A percentile compares a stretch with the other conserved stretches of the same genome.
phyloP scores from a whole-genome alignment of 768 basidiomycete species.

The Tephrocybe rancida region DNA sequence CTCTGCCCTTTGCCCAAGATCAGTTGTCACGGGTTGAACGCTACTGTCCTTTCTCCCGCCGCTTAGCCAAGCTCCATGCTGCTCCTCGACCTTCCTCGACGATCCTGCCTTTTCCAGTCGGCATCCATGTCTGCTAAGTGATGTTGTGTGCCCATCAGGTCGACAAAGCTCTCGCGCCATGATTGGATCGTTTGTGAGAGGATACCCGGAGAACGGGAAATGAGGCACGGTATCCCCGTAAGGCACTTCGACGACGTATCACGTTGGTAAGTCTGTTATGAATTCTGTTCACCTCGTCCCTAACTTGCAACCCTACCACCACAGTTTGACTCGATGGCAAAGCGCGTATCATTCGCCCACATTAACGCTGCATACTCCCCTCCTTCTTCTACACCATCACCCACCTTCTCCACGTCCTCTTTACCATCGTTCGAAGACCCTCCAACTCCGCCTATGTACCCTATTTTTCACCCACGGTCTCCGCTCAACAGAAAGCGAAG shows the following conservation, averaged over 20 bases:
- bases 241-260: not conserved
- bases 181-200: slow-evolving; percentile 9
- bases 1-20: slow-evolving; percentile 12
- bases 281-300: slow-evolving; percentile 8
- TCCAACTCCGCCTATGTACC: slow-evolving; percentile 33
- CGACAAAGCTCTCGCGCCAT: not conserved
- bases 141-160: slow-evolving; percentile 2
- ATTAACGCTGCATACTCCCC: slow-evolving; percentile 40
- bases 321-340: slow-evolving; percentile 19
- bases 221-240: slow-evolving; percentile 15
- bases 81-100: no score
- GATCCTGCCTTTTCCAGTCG: slow-evolving; percentile 7
- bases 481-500: slow-evolving; percentile 18
- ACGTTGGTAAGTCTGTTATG: slow-evolving; percentile 5
- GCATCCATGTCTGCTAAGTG: not conserved
- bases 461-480: slow-evolving; percentile 32
- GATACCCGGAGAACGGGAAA: slow-evolving; percentile 1
- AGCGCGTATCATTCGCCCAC: slow-evolving; percentile 45
- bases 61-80: not conserved
- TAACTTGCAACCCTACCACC: slow-evolving; percentile 16
- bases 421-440: slow-evolving; percentile 37
- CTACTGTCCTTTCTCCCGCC: not conserved
- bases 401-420: slow-evolving; percentile 35
- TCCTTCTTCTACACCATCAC: slow-evolving; percentile 36
- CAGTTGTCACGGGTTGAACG: slow-evolving; percentile 5